phyloP scores from a whole-genome alignment of 164 flowering plant species.

The Magnolia sinica region DNA sequence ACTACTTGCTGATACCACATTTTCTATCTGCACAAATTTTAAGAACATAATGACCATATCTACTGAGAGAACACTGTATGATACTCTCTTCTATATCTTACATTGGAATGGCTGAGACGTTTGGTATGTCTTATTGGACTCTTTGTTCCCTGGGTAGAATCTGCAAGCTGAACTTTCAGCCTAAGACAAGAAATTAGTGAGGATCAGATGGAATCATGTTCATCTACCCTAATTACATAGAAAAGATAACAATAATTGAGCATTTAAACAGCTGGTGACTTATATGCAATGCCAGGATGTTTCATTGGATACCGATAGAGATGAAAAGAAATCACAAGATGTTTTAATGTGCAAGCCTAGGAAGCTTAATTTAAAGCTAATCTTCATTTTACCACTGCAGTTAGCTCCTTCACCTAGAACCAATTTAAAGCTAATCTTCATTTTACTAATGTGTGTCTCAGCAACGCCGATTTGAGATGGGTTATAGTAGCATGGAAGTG shows the following conservation, averaged over 20 bases:
- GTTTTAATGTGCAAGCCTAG: no score
- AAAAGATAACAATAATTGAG: background rate
- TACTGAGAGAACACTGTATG: background rate
- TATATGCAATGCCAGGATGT: no score
- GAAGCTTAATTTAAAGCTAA: no score
- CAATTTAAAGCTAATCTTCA: no score
- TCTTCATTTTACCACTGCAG: no score
- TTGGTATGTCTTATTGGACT: conserved; percentile 75
- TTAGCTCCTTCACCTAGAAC: no score
- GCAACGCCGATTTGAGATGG: no score
- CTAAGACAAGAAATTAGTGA: conserved; percentile 28
- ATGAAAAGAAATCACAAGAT: no score
- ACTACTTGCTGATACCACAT: conserved; percentile 27
- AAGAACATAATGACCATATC: conserved; percentile 14
- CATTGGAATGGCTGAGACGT: conserved; percentile 48
- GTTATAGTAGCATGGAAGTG: no score
- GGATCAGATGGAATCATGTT: background rate
- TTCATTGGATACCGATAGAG: no score
- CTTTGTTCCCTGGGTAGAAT: conserved; percentile 63
- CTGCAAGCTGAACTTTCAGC: conserved; percentile 85
- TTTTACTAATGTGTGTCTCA: no score
- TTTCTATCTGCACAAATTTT: conserved; percentile 42
- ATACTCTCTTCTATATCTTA: conserved; percentile 23
- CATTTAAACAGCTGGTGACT: no score
- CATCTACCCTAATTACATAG: background rate